Evolutionary conservation across 352 stramenopile species (phyloP).

Genomic region (Phytophthora palmivora): DNA sequence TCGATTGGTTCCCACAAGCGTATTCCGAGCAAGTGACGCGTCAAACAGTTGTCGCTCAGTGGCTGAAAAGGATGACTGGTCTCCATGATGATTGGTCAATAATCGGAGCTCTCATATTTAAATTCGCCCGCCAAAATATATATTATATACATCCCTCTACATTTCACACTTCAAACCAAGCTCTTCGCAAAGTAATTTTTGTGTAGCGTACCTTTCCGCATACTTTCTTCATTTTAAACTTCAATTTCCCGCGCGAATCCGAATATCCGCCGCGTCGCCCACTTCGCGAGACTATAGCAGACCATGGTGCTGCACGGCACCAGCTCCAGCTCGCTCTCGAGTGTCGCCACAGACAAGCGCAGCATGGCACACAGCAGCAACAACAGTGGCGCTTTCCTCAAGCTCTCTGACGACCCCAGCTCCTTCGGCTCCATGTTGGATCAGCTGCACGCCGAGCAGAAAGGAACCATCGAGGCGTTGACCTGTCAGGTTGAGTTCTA

Average conservation of each 20-base stretch:
- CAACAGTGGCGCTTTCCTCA: slow-evolving; percentile 27
- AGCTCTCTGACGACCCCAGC: slow-evolving; percentile 44
- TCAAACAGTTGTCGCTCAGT: slow-evolving; percentile 5
- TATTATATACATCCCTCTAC: not conserved
- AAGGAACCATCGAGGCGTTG: slow-evolving; percentile 83
- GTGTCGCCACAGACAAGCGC: slow-evolving; percentile 27
- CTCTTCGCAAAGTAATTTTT: not conserved
- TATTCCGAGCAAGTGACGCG: slow-evolving; percentile 12
- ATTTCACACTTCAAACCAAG: not conserved
- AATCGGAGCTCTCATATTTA: slow-evolving; percentile 5
- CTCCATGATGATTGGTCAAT: slow-evolving; percentile 4
- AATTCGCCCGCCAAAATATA: slow-evolving; percentile 26
- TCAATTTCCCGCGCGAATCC: slow-evolving; percentile 28
- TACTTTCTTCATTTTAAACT: not conserved
- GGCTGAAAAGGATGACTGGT: slow-evolving; percentile 10
- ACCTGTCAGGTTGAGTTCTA: slow-evolving; percentile 84
- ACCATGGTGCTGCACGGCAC: slow-evolving; percentile 36
- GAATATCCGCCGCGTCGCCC: slow-evolving; percentile 21
- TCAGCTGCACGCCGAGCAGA: slow-evolving; percentile 82
- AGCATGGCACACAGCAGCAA: slow-evolving; percentile 26
- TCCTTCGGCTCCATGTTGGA: slow-evolving; percentile 71
- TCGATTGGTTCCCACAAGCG: slow-evolving; percentile 29
- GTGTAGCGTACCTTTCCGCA: slow-evolving; percentile 2
- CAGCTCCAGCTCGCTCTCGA: slow-evolving; percentile 43
- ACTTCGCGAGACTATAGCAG: slow-evolving; percentile 14